phyloP scores from a whole-genome alignment of 2,329 filamentous ascomycete species.

The Arthrobotrys sphaeroides region DNA sequence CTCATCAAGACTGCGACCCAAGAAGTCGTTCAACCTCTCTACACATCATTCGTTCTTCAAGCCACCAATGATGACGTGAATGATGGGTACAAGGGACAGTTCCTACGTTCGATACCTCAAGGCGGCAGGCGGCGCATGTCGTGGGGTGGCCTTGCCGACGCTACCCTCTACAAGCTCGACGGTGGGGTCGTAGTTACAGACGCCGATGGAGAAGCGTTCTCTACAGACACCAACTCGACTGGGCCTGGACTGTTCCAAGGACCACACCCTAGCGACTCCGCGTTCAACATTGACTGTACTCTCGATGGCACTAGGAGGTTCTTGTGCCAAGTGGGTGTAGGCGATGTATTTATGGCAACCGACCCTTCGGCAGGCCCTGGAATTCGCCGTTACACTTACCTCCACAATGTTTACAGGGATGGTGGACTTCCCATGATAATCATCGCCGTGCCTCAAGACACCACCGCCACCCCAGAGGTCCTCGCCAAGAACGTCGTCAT shows the following conservation, averaged over 20 bases:
- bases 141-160: background rate
- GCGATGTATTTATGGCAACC: background rate
- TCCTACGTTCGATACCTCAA: background rate
- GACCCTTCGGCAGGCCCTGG: background rate
- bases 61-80: constrained; percentile 7
- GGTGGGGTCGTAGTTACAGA: background rate
- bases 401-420: background rate
- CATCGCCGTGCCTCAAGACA: constrained; percentile 11
- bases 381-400: background rate
- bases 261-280: too few relatives aligned
- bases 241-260: background rate
- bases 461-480: background rate
- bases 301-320: too few relatives aligned
- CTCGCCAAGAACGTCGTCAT: constrained; percentile 6
- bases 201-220: background rate
- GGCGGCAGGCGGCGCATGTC: too few relatives aligned
- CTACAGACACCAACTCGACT: background rate
- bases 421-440: background rate
- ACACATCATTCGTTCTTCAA: constrained; percentile 15
- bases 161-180: background rate
- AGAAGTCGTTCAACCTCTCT: constrained; percentile 1
- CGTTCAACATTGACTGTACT: too few relatives aligned
- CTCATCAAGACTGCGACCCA: background rate
- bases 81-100: background rate
- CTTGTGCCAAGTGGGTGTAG: too few relatives aligned